These are phyloP conservation scores for Postia placenta DNA, from an alignment of 768 basidiomycete species.

Conservation along the genomic window DNA sequence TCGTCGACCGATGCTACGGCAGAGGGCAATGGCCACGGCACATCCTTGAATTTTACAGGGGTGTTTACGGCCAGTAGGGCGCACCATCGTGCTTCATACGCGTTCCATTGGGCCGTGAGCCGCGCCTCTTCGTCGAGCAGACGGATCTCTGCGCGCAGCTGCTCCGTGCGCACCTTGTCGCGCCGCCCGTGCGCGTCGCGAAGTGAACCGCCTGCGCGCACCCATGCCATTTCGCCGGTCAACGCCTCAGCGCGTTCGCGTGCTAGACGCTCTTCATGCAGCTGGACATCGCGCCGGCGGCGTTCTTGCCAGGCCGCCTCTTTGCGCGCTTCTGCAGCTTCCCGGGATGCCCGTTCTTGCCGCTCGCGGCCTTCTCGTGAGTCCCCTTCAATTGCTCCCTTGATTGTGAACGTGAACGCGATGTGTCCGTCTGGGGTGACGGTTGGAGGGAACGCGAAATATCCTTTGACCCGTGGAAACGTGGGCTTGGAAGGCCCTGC, in stretches of 20 bases:
- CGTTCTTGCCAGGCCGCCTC: background rate
- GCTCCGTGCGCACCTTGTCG: slow-evolving; percentile 44
- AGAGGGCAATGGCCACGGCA: slow-evolving; percentile 55
- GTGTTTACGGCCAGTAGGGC: slow-evolving; percentile 26
- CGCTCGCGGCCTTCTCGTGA: background rate
- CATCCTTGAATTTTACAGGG: slow-evolving; percentile 39
- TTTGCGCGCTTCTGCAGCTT: background rate
- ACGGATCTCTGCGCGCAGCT: slow-evolving; percentile 41
- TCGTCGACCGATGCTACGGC: slow-evolving; percentile 18
- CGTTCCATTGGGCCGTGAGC: slow-evolving; percentile 40
- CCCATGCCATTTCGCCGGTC: slow-evolving; percentile 54
- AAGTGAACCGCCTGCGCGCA: slow-evolving; percentile 50
- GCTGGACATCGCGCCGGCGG: slow-evolving; percentile 1
- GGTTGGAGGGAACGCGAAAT: slow-evolving; percentile 5
- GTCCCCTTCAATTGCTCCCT: background rate
- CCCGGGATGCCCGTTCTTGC: background rate
- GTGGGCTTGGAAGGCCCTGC: too few relatives aligned
- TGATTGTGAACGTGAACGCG: background rate
- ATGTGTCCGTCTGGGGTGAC: background rate
- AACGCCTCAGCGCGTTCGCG: slow-evolving; percentile 37
- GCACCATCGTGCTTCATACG: slow-evolving; percentile 49
- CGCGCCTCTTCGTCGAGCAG: slow-evolving; percentile 36
- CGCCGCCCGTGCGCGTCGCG: slow-evolving; percentile 43
- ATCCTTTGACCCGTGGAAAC: slow-evolving; percentile 1
- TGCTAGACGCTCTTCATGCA: slow-evolving; percentile 17